Base-by-base conservation (phyloP, 352 stramenopile genomes). In the Plasmopara viticola region DNA sequence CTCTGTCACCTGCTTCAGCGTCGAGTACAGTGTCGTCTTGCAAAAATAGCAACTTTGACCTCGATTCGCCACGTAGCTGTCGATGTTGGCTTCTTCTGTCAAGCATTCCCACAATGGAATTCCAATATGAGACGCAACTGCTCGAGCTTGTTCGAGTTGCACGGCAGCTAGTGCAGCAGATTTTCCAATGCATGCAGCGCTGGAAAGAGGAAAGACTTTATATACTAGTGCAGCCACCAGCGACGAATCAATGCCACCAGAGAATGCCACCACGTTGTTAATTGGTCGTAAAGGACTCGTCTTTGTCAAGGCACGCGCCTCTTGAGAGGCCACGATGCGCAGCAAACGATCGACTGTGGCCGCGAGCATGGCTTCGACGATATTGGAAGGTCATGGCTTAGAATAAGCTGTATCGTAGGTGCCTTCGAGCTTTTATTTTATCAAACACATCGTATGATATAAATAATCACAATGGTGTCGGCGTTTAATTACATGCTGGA, bases 11-110 rank as follows among this genome's bases (percentile, higher is more conserved):
- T 84, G 66, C 43, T 94, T 72, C 18, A 99, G 65, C 25, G 89
- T 95, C 31, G 83, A 75, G 75, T 99, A 99, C n/a, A 99, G 69
- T 49, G 95, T 97, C 6, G 90, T 97, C 71, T 99, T 98, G 81
- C 96, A 99, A 52, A 95, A 90, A 60, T 97, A 98, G 70, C 96
- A 99, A 61, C 90, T 88, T 54, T 96, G 67, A 28, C 95, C 96
- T 58, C 83, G 64, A 68, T 99, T 99, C 48, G 72, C 70, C n/a
- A 98, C 73, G 62, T 99, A 99, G 2, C 78, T 70, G 12, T 83
- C 73, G 56, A 97, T 60, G 25, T 63, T 68, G 5, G 75, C 75
- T 65, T 98, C 95, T 0, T 55, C 62, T 2, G 95, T 98, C 7
- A 30, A 40, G 47, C 95, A 85, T 61, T 97, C 83, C 62, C 76